phyloP scores from a whole-genome alignment of 2,329 filamentous ascomycete species.

The Lithohypha guttulata region DNA sequence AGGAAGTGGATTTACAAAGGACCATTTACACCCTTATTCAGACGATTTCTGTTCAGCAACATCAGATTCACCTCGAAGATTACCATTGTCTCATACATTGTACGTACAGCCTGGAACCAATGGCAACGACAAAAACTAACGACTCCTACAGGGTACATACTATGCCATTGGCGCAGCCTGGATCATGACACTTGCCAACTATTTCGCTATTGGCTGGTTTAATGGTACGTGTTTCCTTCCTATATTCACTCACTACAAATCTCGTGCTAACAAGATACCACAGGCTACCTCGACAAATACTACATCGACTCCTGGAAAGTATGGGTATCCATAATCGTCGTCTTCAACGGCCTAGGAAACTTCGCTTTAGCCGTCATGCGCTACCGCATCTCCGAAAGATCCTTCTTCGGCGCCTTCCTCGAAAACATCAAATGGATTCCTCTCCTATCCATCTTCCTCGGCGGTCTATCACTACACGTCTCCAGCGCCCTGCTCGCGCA shows the following conservation, averaged over 20 bases:
- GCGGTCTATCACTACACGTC: slow-evolving; percentile 58
- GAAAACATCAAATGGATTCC: slow-evolving; percentile 54
- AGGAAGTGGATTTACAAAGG: slow-evolving; percentile 62
- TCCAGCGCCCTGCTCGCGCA: slow-evolving; percentile 67
- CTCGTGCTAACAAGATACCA: too few relatives aligned
- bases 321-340: slow-evolving; percentile 49
- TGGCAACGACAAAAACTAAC: background rate
- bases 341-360: slow-evolving; percentile 54
- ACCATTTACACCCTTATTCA: slow-evolving; percentile 68
- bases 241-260: too few relatives aligned
- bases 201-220: slow-evolving; percentile 61
- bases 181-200: slow-evolving; percentile 55
- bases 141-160: slow-evolving; percentile 26
- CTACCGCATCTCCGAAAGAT: slow-evolving; percentile 47
- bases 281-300: slow-evolving; percentile 53
- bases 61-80: slow-evolving; percentile 51
- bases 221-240: too few relatives aligned
- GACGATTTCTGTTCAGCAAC: slow-evolving; percentile 54
- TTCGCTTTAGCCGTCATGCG: slow-evolving; percentile 50
- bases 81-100: slow-evolving; percentile 58
- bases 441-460: slow-evolving; percentile 63
- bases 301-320: slow-evolving; percentile 57
- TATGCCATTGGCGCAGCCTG: slow-evolving; percentile 59
- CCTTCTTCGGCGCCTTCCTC: slow-evolving; percentile 39
- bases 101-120: background rate